A percentile compares a stretch with the other conserved stretches of the same genome.
These are phyloP conservation scores for Pestalotiopsis sp. DNA, from an alignment of 2,329 filamentous ascomycete species.

Conservation along the genomic window DNA sequence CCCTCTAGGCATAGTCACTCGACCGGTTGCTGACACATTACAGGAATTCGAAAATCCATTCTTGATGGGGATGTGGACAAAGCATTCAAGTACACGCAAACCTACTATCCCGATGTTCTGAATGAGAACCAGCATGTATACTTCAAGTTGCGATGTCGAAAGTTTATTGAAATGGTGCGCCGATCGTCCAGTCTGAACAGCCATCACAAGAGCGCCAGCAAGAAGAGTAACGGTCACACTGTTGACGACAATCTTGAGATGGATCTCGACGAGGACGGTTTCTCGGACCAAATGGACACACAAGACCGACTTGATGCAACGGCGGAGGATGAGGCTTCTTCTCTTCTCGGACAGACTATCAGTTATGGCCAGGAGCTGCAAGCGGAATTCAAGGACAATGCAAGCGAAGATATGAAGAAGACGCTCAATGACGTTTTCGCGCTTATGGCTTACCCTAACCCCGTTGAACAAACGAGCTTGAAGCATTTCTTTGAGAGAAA, in stretches of 20 bases:
- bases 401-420: slow-evolving; percentile 69
- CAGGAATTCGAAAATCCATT: slow-evolving; percentile 85
- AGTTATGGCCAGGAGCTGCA: slow-evolving; percentile 79
- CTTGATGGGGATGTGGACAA: slow-evolving; percentile 90
- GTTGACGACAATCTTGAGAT: slow-evolving; percentile 59
- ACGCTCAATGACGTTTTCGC: slow-evolving; percentile 85
- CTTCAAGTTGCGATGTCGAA: slow-evolving; percentile 85
- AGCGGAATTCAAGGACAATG: slow-evolving; percentile 75
- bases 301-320: slow-evolving; percentile 44
- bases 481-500: slow-evolving; percentile 76
- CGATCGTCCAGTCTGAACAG: slow-evolving; percentile 68
- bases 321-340: slow-evolving; percentile 26
- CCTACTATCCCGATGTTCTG: slow-evolving; percentile 80
- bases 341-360: slow-evolving; percentile 70
- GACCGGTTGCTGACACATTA: slow-evolving; percentile 16
- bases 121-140: slow-evolving; percentile 80
- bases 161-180: slow-evolving; percentile 94
- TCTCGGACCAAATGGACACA: slow-evolving; percentile 56
- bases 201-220: slow-evolving; percentile 45
- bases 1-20: not conserved
- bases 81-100: slow-evolving; percentile 79
- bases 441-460: slow-evolving; percentile 83
- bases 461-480: slow-evolving; percentile 72
- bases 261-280: slow-evolving; percentile 43
- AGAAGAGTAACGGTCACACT: slow-evolving; percentile 40